Evolutionary conservation across 345 rosid species (phyloP).

Genomic region (Capsella bursapastoris): DNA sequence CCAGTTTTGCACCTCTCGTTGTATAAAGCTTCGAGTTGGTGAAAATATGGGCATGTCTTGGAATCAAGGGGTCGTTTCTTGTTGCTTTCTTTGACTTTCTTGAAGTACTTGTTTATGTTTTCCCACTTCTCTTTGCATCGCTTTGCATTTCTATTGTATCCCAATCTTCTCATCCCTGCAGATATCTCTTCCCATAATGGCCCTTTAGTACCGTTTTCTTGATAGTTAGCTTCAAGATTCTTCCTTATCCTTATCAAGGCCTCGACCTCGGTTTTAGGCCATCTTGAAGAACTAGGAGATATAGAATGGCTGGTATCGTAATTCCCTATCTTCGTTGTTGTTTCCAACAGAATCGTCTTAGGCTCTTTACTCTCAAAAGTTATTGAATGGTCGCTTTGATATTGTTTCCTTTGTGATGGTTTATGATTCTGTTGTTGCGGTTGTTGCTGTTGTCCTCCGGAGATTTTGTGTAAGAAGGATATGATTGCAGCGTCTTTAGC

Average conservation of each 20-base stretch:
- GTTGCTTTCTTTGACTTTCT: conserved; percentile 80
- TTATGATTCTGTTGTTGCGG: conserved; percentile 35
- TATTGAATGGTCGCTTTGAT: conserved; percentile 35
- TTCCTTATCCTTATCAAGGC: conserved; percentile 70
- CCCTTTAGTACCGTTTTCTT: conserved; percentile 70
- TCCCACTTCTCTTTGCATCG: conserved; percentile 98
- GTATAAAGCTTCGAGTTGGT: conserved; percentile 72
- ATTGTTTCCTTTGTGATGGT: conserved; percentile 31
- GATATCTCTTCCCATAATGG: conserved; percentile 95
- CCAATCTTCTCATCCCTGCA: conserved; percentile 63
- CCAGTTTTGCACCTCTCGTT: conserved; percentile 55
- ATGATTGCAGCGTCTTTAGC: conserved; percentile 82
- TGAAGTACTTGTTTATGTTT: conserved; percentile 95
- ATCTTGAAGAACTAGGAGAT: conserved; percentile 65
- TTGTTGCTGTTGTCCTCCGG: conserved; percentile 48
- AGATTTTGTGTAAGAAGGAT: conserved; percentile 74
- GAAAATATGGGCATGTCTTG: conserved; percentile 87
- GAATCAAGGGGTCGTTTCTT: conserved; percentile 75
- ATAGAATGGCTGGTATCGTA: conserved; percentile 24
- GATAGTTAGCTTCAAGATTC: conserved; percentile 63
- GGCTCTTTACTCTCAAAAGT: conserved; percentile 40
- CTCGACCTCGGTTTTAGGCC: conserved; percentile 87
- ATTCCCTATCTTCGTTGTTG: conserved; percentile 36
- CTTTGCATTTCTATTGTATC: conserved; percentile 75
- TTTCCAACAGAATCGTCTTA: conserved; percentile 20